phyloP scores from a whole-genome alignment of 306 rosid species.

The Ammopiptanthus mongolicus region DNA sequence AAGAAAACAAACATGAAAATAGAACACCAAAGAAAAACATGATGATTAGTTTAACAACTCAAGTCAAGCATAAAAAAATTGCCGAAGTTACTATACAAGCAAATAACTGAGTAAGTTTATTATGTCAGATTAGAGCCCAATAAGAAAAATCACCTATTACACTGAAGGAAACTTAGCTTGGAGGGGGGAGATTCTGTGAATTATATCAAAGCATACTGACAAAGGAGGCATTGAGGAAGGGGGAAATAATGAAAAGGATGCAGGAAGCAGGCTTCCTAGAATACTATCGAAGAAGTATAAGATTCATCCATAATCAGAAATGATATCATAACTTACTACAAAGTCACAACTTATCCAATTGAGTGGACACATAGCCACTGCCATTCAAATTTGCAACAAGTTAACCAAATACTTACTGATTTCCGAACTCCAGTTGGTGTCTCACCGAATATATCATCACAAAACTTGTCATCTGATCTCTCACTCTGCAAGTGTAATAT shows the following conservation, averaged over 20 bases:
- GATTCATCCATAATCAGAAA: not conserved
- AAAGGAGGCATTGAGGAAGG: not conserved
- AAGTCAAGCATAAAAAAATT: not conserved
- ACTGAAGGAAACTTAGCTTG: not conserved
- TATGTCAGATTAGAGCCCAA: not conserved
- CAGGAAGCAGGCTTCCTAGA: not conserved
- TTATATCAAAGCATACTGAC: not conserved
- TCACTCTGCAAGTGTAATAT: slow-evolving; percentile 62
- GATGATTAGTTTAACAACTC: not conserved
- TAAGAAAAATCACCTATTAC: not conserved
- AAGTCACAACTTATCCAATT: not conserved
- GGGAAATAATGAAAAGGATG: not conserved
- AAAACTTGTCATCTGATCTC: slow-evolving; percentile 61
- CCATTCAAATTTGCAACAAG: not conserved
- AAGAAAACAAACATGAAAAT: not conserved
- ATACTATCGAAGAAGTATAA: not conserved
- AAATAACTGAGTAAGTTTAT: not conserved
- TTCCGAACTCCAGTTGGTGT: slow-evolving; percentile 89
- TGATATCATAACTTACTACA: not conserved
- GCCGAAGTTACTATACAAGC: not conserved
- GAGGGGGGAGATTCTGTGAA: not conserved
- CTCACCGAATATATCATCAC: slow-evolving; percentile 99
- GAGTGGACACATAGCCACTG: not conserved
- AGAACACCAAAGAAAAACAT: not conserved
- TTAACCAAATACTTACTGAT: slow-evolving; percentile 43